These are phyloP conservation scores for Cercophora newfieldiana DNA, from an alignment of 495 filamentous ascomycete species.

Conservation along the genomic window DNA sequence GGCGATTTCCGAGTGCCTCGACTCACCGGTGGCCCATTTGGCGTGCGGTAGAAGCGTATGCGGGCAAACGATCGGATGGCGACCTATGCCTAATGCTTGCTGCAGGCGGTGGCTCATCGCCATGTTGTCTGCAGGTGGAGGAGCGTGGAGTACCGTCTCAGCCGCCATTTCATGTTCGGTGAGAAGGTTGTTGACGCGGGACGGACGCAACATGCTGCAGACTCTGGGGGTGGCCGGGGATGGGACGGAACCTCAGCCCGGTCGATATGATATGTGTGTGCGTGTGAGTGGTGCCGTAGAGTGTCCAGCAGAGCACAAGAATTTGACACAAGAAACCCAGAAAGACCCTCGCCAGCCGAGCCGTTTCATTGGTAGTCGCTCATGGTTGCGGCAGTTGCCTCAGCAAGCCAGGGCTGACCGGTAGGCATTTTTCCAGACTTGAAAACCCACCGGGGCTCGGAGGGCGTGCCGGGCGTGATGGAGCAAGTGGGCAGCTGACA, in stretches of 20 bases:
- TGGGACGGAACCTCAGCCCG: not conserved
- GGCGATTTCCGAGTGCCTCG: not conserved
- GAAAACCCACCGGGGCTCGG: not conserved
- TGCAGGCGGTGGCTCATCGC: not conserved
- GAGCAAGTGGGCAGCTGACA: not conserved
- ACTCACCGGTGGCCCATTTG: constrained; percentile 1
- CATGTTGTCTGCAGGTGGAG: not conserved
- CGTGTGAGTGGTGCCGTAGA: not conserved
- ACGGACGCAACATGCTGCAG: not conserved
- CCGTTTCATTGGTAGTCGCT: not conserved
- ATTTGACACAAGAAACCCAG: not conserved
- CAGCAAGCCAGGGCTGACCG: constrained; percentile 1
- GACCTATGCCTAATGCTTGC: not conserved
- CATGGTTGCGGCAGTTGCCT: not conserved
- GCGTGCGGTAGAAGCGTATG: not conserved
- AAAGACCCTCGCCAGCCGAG: not conserved
- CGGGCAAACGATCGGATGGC: not conserved
- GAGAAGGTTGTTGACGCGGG: not conserved
- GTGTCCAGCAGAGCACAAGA: not conserved
- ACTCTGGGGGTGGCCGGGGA: not conserved
- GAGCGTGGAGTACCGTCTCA: not conserved
- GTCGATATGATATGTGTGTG: not conserved
- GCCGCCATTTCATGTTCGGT: not conserved
- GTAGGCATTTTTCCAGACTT: not conserved
- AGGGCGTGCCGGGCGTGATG: not conserved